Evolutionary conservation across 345 rosid genomes (phyloP), one percentile per base, ranked within the genome.

Genomic region (Eucalyptus sp.): DNA sequence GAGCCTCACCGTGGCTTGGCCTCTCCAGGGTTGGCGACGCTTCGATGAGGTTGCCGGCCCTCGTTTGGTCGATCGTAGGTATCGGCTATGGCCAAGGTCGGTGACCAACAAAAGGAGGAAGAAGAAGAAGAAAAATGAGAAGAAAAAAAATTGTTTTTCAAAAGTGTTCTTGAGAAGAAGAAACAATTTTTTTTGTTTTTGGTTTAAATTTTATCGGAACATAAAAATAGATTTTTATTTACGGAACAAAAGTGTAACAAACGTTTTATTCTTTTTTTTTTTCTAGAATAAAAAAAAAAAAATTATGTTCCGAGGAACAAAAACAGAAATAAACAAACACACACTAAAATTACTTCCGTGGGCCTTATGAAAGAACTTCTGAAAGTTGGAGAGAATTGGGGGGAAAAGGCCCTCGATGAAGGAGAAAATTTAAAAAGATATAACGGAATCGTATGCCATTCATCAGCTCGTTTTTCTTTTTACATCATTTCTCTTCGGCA

Each of bases 281-380:
- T 37, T 4, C 41, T 4, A 1, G 1, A 41, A 41, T 1, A 41
- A 41, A 41, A 41, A 1, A 1, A 41, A 41, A 41, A 4, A 41
- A 41, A 1, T 41, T 41, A 1, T 41, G 41, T 41, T 41, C 4
- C 1, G 1, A 1, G 5, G 41, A 41, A 41, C 0, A 5, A 0
- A 41, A 41, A 41, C 41, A 41, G 5, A 4, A 41, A 41, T 41
- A 41, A 4, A 41, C 41, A 41, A 41, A 41, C 1, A 4, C 41
- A 41, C 1, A 4, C 41, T 41, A 41, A 71, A 37, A 37, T 71
- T 37, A 71, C 44, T 17, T 33, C 12, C 27, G 2, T 37, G 12
- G 46, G 83, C 13, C 46, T 5, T 3, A 18, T 0, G 27, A 5
- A 31, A 71, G 27, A 37, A 37, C 8, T 37, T 76, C 27, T 4